A percentile compares a stretch with the other conserved stretches of the same genome.
Conservation (phyloP, 2,329 filamentous ascomycete genomes). For the Sarocladium kiliense region DNA sequence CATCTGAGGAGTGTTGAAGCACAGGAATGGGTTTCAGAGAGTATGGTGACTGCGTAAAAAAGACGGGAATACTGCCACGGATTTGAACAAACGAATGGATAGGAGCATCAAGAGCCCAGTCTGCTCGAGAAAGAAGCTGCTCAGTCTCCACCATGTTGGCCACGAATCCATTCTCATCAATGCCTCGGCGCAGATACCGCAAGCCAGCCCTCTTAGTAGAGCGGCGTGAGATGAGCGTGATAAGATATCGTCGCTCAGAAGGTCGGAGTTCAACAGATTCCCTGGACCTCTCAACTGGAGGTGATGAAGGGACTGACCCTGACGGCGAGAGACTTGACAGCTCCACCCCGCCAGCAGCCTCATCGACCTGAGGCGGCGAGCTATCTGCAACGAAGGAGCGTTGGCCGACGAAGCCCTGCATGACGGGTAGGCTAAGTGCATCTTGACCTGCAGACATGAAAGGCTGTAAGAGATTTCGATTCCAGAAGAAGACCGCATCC, state of each 20-base stretch:
- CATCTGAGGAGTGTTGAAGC: slow-evolving; percentile 72
- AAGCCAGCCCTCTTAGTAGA: slow-evolving; percentile 82
- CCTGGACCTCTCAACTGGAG: slow-evolving; percentile 19
- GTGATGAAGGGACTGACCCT: slow-evolving; percentile 19
- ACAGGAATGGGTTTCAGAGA: slow-evolving; percentile 83
- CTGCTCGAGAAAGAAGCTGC: slow-evolving; percentile 73
- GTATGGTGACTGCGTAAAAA: slow-evolving; percentile 93
- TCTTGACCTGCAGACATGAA: slow-evolving; percentile 73
- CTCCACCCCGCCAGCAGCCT: slow-evolving; percentile 34
- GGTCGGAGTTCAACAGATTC: slow-evolving; percentile 36
- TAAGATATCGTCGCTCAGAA: slow-evolving; percentile 57
- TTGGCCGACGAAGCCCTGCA: slow-evolving; percentile 94
- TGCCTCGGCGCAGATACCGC: slow-evolving; percentile 81
- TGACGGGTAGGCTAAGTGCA: slow-evolving; percentile 69
- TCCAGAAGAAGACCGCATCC: slow-evolving; percentile 88
- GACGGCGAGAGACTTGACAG: slow-evolving; percentile 32
- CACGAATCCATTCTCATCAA: slow-evolving; percentile 82
- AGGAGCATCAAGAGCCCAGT: slow-evolving; percentile 57
- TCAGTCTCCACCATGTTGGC: slow-evolving; percentile 95
- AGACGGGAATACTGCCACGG: slow-evolving; percentile 86
- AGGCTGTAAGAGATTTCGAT: slow-evolving; percentile 65
- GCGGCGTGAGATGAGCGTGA: slow-evolving; percentile 89
- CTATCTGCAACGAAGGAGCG: slow-evolving; percentile 69
- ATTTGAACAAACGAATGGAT: slow-evolving; percentile 82
- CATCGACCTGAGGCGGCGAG: slow-evolving; percentile 50